Evolutionary conservation across 306 rosid species (phyloP).

Genomic region (Glycine latifolia): DNA sequence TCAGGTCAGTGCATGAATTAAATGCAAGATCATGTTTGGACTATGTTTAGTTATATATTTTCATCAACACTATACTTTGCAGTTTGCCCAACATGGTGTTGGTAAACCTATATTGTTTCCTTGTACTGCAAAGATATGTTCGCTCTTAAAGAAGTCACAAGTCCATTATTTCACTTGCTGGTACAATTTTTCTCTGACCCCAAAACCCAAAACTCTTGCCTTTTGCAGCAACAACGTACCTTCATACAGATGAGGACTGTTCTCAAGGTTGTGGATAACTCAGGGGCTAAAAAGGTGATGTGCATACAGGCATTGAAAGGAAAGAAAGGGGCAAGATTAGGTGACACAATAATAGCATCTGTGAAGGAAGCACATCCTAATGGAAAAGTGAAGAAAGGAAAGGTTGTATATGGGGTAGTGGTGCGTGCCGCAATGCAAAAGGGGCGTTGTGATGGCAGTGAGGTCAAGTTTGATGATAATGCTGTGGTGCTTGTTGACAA

Average conservation of each 20-base stretch:
- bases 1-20: slow-evolving; percentile 63
- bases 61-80: neutral
- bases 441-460: slow-evolving; percentile 90
- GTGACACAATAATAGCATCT: slow-evolving; percentile 89
- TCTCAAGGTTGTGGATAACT: slow-evolving; percentile 93
- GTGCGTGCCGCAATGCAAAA: slow-evolving; percentile 82
- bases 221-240: slow-evolving; percentile 73
- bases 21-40: neutral
- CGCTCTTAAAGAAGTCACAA: slow-evolving; percentile 2
- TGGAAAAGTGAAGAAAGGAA: slow-evolving; percentile 67
- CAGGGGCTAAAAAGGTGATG: slow-evolving; percentile 90
- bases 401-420: slow-evolving; percentile 77
- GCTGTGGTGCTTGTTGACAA: slow-evolving; percentile 87
- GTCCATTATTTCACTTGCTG: neutral
- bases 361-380: slow-evolving; percentile 94
- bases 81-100: neutral
- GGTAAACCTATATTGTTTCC: slow-evolving; percentile 19
- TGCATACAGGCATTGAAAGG: slow-evolving; percentile 92
- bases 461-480: slow-evolving; percentile 89
- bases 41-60: slow-evolving; percentile 1
- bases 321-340: slow-evolving; percentile 88
- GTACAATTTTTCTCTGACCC: neutral
- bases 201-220: neutral
- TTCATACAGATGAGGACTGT: slow-evolving; percentile 95
- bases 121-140: neutral